Conservation (phyloP, 106 monocot species). For the Alisma plantagoaquatica region DNA sequence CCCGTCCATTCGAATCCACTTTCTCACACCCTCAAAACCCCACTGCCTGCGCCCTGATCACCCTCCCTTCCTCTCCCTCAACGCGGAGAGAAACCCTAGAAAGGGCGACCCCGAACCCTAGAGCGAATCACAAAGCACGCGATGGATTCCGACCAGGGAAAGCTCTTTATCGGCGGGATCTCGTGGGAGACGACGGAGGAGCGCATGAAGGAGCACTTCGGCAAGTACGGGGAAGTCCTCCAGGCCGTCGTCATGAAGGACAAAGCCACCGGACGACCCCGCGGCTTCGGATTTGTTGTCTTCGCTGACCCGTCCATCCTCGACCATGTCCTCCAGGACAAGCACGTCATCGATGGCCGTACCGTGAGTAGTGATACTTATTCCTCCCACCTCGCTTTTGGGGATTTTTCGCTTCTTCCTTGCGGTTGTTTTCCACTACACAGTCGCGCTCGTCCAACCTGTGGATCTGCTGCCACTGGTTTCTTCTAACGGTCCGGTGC, state of each 20-base stretch:
- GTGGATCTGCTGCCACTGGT: no score
- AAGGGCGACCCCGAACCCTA: constrained; percentile 8
- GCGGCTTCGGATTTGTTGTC: constrained; percentile 74
- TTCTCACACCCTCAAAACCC: no score
- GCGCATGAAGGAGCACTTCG: constrained; percentile 51
- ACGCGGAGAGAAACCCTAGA: constrained; percentile 4
- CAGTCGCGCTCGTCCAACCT: no score
- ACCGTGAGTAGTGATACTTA: constrained; percentile 30
- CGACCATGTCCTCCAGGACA: constrained; percentile 57
- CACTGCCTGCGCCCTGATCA: not conserved
- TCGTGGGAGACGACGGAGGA: constrained; percentile 88
- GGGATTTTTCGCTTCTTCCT: no score
- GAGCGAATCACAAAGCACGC: not conserved
- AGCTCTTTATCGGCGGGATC: constrained; percentile 79
- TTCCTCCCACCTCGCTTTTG: no score
- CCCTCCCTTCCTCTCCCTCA: not conserved
- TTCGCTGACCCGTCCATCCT: constrained; percentile 55
- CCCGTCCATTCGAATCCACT: no score
- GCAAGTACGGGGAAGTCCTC: constrained; percentile 44
- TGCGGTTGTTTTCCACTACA: no score
- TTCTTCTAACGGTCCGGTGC: no score
- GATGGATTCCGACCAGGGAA: constrained; percentile 79
- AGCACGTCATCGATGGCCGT: constrained; percentile 66
- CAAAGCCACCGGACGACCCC: constrained; percentile 44
- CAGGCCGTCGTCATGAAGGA: constrained; percentile 70